Base-by-base conservation (phyloP, 495 filamentous ascomycete species). In the Aspergillus mulundensis region DNA sequence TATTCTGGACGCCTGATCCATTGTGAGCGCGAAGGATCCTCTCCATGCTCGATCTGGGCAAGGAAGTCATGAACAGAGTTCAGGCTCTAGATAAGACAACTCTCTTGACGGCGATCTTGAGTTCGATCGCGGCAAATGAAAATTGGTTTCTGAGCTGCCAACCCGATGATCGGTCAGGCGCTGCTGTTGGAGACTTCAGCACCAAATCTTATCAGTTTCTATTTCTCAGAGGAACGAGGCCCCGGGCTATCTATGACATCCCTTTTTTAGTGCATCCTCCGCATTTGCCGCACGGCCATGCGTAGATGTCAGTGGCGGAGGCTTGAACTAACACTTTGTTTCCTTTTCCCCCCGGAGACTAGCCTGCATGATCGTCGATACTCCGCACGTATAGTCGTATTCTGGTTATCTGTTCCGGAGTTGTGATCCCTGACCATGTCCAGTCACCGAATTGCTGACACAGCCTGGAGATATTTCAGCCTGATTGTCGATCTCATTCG, bases 221-320 rank as follows among this genome's bases (percentile, higher is more conserved):
- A 50, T 50, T 50, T 50, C 46, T 50, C 46, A 50, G 16, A 44
- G 41, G 19, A 23, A 19, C 18, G 12, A 42, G 19, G 11, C 38
- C 12, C 5, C n/a, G 16, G 34, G 14, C 14, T 46, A 23, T 46
- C 43, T 32, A 19, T 50, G 18, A 40, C 34, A 40, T 20, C 44
- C 45, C 45, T 24, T 34, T 28, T 56, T 49, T 43, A 16, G 45
- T 36, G 36, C 15, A 45, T 34, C 44, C 43, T 55, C 53, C 53
- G 53, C 53, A 50, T 30, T 56, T 56, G 24, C 53, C 53, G 53
- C 53, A 56, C 34, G 20, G 45, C 39, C 43, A 42, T 50, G 53
- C 45, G 32, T 34, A 18, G 45, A 42, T 49, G 10, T 25, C 12
- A 50, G 24, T 34, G 32, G 53, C 24, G 28, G 53, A 40, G 34